Evolutionary conservation across 106 monocot species (phyloP), one percentile per base, ranked within the genome.

Genomic region (Xerophyta viscosa): DNA sequence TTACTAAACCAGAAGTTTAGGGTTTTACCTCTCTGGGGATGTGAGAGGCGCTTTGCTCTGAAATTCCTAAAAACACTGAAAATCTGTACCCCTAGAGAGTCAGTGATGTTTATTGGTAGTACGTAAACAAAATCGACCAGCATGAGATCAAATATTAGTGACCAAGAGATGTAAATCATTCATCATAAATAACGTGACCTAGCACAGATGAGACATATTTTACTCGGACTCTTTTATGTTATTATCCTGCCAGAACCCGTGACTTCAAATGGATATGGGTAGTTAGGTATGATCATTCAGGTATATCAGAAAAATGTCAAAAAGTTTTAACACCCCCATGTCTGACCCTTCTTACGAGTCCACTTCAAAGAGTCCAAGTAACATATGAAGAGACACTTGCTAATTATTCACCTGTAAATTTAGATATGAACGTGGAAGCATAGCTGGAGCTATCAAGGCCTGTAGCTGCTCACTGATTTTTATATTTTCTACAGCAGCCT

Each of bases 401-500:
- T 46, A 18, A 7, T 46, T 2, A 20, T 27, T 22, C 54, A 86
- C 86, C 76, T 86, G 86, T 28, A 81, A 58, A 42, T 72, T 86
- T 63, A 81, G 48, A 67, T 70, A 86, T 43, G 86, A 70, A 28
- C 80, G 73, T 52, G 86, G 80, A 63, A 86, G 77, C 63, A 81
- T 62, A 19, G 80, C 86, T 41, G 86, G 86, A 54, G 86, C 86
- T 57, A 86, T 80, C 58, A 86, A 60, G 7, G 86, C 75, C 61
- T 86, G 86, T 20, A 86, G 41, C 53, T 86, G 49, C 26, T 86
- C 77, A 28, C 73, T 80, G 31, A 86, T 86, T 56, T 70, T 86
- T 61, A 86, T 77, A 67, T 86, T 80, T 55, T 86, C 72, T 46
- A 86, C 29, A 70, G 80, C 86, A 49, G 77, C 73, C 80, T 86